phyloP scores from a whole-genome alignment of 2,329 filamentous ascomycete species.

The Aspergillus sp. region DNA sequence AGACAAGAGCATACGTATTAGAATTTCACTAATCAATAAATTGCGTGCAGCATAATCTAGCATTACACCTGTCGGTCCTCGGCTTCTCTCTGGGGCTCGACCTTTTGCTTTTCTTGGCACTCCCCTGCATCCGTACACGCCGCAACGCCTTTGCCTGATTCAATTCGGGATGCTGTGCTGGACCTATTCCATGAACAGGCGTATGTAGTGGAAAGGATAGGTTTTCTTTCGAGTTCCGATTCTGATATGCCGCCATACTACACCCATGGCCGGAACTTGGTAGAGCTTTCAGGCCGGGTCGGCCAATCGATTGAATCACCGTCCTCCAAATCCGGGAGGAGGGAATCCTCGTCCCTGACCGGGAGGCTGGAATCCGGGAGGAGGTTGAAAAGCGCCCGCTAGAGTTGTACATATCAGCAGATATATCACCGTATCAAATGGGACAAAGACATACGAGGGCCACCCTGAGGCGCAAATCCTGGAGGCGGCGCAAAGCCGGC shows the following conservation, averaged over 20 bases:
- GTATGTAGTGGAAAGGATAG: constrained; percentile 14
- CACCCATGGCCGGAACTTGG: constrained; percentile 22
- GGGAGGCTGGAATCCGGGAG: constrained; percentile 73
- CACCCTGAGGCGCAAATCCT: constrained; percentile 47
- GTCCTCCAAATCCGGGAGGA: constrained; percentile 50
- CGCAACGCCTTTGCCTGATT: constrained; percentile 43
- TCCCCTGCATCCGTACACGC: constrained; percentile 40
- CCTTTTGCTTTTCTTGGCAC: constrained; percentile 28
- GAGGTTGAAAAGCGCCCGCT: constrained; percentile 57
- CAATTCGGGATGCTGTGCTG: constrained; percentile 29
- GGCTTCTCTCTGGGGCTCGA: constrained; percentile 16
- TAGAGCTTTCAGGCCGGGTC: constrained; percentile 23
- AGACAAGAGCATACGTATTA: constrained; percentile 10
- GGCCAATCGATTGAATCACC: constrained; percentile 28
- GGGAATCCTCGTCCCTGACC: constrained; percentile 53
- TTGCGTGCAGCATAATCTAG: constrained; percentile 15
- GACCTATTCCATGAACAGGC: constrained; percentile 21
- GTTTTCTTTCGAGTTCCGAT: constrained; percentile 13
- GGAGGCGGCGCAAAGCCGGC: constrained; percentile 50
- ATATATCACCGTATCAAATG: constrained; percentile 7
- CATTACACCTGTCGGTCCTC: constrained; percentile 23
- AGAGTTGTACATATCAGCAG: constrained; percentile 41
- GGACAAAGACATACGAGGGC: constrained; percentile 43
- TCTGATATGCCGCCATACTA: constrained; percentile 17
- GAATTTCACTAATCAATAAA: constrained; percentile 15